A percentile compares a stretch with the other conserved stretches of the same genome.
phyloP scores from a whole-genome alignment of 225 moss, liverwort and hornwort genomes.

The Polytrichum commune region DNA sequence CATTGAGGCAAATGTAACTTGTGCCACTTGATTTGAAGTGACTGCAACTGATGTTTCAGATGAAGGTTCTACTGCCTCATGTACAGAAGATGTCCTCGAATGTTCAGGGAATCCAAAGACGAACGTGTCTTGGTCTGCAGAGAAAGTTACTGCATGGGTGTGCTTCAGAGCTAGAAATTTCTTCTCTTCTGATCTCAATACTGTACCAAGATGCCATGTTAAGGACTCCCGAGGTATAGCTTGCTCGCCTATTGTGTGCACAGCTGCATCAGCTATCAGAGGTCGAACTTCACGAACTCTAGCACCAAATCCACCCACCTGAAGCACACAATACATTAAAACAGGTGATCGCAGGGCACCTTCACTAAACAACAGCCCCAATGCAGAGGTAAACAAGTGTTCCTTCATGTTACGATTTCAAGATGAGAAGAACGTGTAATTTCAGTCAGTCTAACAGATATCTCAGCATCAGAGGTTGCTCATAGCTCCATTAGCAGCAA shows the following conservation, averaged over 20 bases:
- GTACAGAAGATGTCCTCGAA: conserved; percentile 6
- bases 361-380: no score
- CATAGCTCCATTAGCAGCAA: no score
- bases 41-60: conserved; percentile 19
- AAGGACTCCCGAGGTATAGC: conserved; percentile 59
- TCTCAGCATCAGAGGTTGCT: no score
- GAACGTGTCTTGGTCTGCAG: conserved; percentile 25
- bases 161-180: conserved; percentile 30
- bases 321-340: background rate
- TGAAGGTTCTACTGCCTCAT: conserved; percentile 12
- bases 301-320: conserved; percentile 58
- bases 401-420: no score
- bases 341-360: no score
- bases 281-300: conserved; percentile 67
- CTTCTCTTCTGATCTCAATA: conserved; percentile 25
- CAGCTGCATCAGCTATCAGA: conserved; percentile 70
- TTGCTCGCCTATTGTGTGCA: conserved; percentile 69
- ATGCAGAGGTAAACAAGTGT: no score
- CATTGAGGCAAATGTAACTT: conserved; percentile 40
- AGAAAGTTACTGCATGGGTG: conserved; percentile 13
- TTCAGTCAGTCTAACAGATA: no score
- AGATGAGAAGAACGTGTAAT: no score
- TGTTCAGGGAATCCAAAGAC: conserved; percentile 26
- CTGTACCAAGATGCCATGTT: conserved; percentile 50
- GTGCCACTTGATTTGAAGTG: conserved; percentile 17